Percentiles rank a stretch among this genome's conserved stretches.
Evolutionary conservation across 2,329 filamentous ascomycete species (phyloP).

Genomic region (Ceratocystis ficicola): DNA sequence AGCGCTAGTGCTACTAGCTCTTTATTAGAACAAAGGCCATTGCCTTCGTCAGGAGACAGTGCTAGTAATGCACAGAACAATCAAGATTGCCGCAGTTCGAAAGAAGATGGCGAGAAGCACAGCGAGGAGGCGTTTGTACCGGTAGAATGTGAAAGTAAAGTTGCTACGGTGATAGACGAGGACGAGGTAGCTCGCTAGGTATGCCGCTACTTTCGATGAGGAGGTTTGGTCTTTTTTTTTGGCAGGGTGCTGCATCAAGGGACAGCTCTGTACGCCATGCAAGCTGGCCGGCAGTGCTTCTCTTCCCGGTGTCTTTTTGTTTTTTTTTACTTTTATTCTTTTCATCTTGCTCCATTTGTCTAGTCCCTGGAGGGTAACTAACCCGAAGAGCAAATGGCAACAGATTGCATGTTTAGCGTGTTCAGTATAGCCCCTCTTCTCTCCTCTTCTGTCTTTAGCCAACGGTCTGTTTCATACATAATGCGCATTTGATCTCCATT

Average conservation of each 20-base stretch:
- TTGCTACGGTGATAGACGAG: slow-evolving; percentile 37
- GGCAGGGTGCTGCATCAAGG: neutral
- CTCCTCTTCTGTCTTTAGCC: neutral
- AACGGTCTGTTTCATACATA: neutral
- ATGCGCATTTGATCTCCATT: neutral
- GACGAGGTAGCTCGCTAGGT: slow-evolving; percentile 20
- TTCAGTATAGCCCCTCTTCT: neutral
- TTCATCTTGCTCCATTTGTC: neutral
- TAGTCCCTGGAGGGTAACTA: neutral
- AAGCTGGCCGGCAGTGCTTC: neutral
- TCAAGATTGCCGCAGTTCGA: slow-evolving; percentile 23
- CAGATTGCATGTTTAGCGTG: slow-evolving; percentile 10
- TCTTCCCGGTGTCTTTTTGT: neutral
- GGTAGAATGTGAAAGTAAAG: slow-evolving; percentile 31
- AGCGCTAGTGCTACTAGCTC: slow-evolving; percentile 19
- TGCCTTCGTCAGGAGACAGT: slow-evolving; percentile 19
- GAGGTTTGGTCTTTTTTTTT: neutral
- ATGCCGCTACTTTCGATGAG: slow-evolving; percentile 13
- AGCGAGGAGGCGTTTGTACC: slow-evolving; percentile 26
- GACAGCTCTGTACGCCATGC: neutral
- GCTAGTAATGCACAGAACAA: slow-evolving; percentile 14
- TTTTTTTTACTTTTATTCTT: neutral
- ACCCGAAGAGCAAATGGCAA: neutral
- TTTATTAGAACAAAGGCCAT: slow-evolving; percentile 21
- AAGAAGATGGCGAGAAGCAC: slow-evolving; percentile 24